A percentile compares a stretch with the other conserved stretches of the same genome.
Evolutionary conservation across 1,284 basidiomycete genomes (phyloP).

Genomic region (Cystobasidium sp.): DNA sequence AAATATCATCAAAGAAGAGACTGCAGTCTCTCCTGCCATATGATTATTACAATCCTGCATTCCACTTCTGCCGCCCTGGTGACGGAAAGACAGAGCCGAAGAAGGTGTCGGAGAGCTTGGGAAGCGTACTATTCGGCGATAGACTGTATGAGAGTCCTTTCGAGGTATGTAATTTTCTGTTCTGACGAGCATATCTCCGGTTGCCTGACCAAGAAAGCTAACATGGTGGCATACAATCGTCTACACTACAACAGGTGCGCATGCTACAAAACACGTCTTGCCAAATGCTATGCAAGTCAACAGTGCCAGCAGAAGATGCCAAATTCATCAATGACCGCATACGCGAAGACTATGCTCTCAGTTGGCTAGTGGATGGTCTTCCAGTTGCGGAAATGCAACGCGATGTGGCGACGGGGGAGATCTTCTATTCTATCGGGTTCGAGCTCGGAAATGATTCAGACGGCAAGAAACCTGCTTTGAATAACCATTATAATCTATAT

Average conservation of each 20-base stretch:
- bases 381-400: conserved; percentile 88
- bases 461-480: conserved; percentile 70
- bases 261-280: conserved; percentile 79
- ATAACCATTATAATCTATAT: conserved; percentile 89
- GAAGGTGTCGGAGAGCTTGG: conserved; percentile 83
- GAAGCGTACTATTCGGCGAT: conserved; percentile 94
- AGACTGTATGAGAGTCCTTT: conserved; percentile 91
- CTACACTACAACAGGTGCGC: conserved; percentile 63
- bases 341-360: conserved; percentile 87
- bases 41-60: conserved; percentile 83
- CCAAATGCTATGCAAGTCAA: conserved; percentile 70
- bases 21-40: conserved; percentile 43
- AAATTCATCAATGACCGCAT: conserved; percentile 91
- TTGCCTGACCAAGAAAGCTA: no score
- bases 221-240: background rate
- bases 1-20: conserved; percentile 31
- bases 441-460: conserved; percentile 57
- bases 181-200: no score
- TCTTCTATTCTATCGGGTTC: conserved; percentile 69
- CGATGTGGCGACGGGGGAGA: conserved; percentile 74
- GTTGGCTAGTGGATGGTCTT: conserved; percentile 92
- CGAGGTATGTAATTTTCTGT: conserved; percentile 63
- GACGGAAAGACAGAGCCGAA: conserved; percentile 65
- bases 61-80: conserved; percentile 84
- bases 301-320: conserved; percentile 72